phyloP scores from a whole-genome alignment of 2,329 filamentous ascomycete species.

The Colletotrichum tropicale region DNA sequence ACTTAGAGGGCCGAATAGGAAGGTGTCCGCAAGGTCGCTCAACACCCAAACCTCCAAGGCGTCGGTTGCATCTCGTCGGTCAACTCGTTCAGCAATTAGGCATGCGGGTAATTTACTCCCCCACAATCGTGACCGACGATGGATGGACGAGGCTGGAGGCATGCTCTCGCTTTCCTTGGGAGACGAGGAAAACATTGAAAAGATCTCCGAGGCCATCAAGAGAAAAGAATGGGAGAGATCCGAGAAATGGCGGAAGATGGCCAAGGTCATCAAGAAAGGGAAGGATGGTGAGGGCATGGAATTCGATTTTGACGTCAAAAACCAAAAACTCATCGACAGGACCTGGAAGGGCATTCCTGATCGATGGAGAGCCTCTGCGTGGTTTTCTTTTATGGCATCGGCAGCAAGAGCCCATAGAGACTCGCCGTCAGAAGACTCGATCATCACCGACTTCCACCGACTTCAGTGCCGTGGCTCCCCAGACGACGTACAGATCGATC shows the following conservation, averaged over 20 bases:
- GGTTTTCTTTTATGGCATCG: slow-evolving; percentile 88
- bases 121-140: slow-evolving; percentile 64
- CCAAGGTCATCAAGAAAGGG: slow-evolving; percentile 57
- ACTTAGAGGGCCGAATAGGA: slow-evolving; percentile 51
- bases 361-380: slow-evolving; percentile 89
- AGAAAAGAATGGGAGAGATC: slow-evolving; percentile 66
- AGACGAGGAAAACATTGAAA: slow-evolving; percentile 60
- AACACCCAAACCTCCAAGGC: slow-evolving; percentile 61
- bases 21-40: slow-evolving; percentile 62
- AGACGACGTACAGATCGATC: slow-evolving; percentile 95
- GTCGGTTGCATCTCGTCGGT: slow-evolving; percentile 56
- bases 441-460: slow-evolving; percentile 74
- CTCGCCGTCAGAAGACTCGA: slow-evolving; percentile 71
- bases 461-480: slow-evolving; percentile 77
- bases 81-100: slow-evolving; percentile 59
- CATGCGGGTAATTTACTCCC: slow-evolving; percentile 64
- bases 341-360: slow-evolving; percentile 99
- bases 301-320: slow-evolving; percentile 81
- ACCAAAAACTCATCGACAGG: slow-evolving; percentile 84
- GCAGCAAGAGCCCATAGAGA: slow-evolving; percentile 71
- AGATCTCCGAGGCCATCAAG: slow-evolving; percentile 59
- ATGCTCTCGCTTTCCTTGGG: slow-evolving; percentile 67
- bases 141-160: slow-evolving; percentile 69
- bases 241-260: slow-evolving; percentile 73
- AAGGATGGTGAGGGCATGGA: slow-evolving; percentile 62